Percentiles rank a stretch among this genome's conserved stretches.
Conservation (phyloP, 2,329 filamentous ascomycete species). For the Fusarium goolgardi region DNA sequence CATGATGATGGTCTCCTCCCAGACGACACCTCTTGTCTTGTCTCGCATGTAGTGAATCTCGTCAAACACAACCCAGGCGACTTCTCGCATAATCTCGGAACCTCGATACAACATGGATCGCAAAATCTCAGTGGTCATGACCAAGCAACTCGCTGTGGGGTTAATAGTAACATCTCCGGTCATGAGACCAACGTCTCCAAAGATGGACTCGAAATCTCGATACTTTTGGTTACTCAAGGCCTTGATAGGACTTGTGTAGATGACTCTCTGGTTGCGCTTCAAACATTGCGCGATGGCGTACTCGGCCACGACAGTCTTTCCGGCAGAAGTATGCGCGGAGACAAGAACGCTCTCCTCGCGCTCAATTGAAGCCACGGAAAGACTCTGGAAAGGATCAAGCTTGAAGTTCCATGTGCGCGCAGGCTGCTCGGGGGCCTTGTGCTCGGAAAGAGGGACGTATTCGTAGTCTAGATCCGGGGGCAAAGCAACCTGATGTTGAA, state of each 20-base stretch:
- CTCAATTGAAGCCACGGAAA: constrained; percentile 94
- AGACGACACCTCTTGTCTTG: constrained; percentile 93
- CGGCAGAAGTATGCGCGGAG: constrained; percentile 95
- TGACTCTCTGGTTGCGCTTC: constrained; percentile 97
- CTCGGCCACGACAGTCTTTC: constrained; percentile 98
- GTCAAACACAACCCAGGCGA: constrained; percentile 98
- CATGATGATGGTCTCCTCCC: constrained; percentile 99
- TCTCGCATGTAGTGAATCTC: constrained; percentile 99
- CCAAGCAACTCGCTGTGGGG: constrained; percentile 94
- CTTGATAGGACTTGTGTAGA: constrained; percentile 99
- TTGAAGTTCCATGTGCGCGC: constrained; percentile 89
- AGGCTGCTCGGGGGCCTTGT: constrained; percentile 88
- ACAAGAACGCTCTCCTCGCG: constrained; percentile 96
- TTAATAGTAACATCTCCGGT: constrained; percentile 99
- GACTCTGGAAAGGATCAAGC: constrained; percentile 95
- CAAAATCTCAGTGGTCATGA: constrained; percentile 99
- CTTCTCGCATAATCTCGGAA: constrained; percentile 99
- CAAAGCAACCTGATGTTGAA: constrained; percentile 96
- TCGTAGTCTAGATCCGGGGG: constrained; percentile 94
- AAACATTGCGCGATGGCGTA: constrained; percentile 98
- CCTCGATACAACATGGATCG: constrained; percentile 98
- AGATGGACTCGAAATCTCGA: constrained; percentile 93
- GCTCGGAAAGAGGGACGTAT: constrained; percentile 93
- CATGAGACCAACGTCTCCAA: constrained; percentile 97
- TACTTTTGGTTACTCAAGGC: constrained; percentile 99